Conservation (phyloP, 106 monocot genomes). For the Posidonia australis region DNA sequence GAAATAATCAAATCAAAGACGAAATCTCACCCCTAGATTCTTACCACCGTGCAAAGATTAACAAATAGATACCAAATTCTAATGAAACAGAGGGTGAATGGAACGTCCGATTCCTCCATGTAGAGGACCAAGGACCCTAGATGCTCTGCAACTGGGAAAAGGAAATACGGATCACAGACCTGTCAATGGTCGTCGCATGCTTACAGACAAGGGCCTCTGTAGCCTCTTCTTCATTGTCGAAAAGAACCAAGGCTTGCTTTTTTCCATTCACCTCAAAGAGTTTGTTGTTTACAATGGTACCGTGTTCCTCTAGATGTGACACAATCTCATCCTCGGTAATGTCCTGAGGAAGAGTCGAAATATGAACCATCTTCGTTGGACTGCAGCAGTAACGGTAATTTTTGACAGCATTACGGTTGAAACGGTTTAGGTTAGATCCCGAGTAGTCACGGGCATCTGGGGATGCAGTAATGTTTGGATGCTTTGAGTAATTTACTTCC, state of each 20-base stretch:
- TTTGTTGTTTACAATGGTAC: constrained; percentile 42
- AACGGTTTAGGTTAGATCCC: constrained; percentile 77
- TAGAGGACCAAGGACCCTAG: constrained; percentile 7
- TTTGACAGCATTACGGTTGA: constrained; percentile 67
- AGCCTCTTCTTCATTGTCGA: constrained; percentile 72
- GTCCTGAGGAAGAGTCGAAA: constrained; percentile 60
- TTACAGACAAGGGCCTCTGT: constrained; percentile 81
- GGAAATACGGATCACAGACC: constrained; percentile 58
- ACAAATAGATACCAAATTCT: no score
- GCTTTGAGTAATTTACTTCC: constrained; percentile 92
- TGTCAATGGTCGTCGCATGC: constrained; percentile 48
- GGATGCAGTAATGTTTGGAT: constrained; percentile 68
- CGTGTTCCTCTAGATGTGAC: constrained; percentile 53
- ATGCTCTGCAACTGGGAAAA: constrained; percentile 87
- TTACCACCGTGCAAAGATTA: no score
- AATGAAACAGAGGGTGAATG: no score
- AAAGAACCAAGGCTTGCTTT: constrained; percentile 68
- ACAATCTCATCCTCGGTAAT: constrained; percentile 55
- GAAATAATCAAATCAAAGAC: no score
- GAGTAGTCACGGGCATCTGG: constrained; percentile 69
- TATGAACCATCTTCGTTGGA: constrained; percentile 81
- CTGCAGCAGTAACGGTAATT: constrained; percentile 69
- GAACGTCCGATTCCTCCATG: no score
- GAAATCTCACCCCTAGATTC: no score
- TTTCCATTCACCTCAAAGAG: constrained; percentile 73